Conservation (phyloP, 306 rosid genomes). For the Medicago lupulina region DNA sequence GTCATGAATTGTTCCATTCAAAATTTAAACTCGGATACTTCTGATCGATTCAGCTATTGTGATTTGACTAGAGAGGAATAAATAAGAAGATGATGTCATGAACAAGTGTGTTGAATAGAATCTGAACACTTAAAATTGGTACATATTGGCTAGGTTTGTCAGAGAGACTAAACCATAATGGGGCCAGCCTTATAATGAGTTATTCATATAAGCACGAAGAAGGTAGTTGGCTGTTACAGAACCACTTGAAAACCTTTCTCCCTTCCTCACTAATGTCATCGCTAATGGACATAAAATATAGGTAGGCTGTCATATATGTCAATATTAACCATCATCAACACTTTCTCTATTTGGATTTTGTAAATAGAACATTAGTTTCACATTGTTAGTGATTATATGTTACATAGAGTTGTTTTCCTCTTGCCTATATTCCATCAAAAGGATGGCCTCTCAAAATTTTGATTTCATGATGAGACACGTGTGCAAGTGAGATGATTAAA, state of each 20-base stretch:
- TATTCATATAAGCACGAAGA: conserved; percentile 47
- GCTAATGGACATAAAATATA: not conserved
- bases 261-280: conserved; percentile 37
- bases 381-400: not conserved
- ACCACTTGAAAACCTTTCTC: conserved; percentile 20
- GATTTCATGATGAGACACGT: conserved; percentile 20
- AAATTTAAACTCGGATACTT: not conserved
- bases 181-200: conserved; percentile 47
- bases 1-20: not conserved
- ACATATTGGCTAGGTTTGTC: conserved; percentile 26
- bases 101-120: conserved; percentile 26
- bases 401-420: conserved; percentile 18
- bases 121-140: conserved; percentile 35
- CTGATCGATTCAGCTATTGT: not conserved
- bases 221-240: conserved; percentile 47
- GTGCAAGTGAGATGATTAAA: conserved; percentile 34
- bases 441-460: not conserved
- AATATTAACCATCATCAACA: conserved; percentile 21
- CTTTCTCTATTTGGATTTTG: conserved; percentile 27
- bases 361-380: not conserved
- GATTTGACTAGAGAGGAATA: conserved; percentile 34
- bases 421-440: conserved; percentile 17
- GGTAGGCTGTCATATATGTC: conserved; percentile 46
- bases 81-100: conserved; percentile 15
- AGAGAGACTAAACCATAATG: conserved; percentile 39